A percentile compares a stretch with the other conserved stretches of the same genome.
phyloP scores from a whole-genome alignment of 345 rosid genomes.

The Eutrema heterophyllum region DNA sequence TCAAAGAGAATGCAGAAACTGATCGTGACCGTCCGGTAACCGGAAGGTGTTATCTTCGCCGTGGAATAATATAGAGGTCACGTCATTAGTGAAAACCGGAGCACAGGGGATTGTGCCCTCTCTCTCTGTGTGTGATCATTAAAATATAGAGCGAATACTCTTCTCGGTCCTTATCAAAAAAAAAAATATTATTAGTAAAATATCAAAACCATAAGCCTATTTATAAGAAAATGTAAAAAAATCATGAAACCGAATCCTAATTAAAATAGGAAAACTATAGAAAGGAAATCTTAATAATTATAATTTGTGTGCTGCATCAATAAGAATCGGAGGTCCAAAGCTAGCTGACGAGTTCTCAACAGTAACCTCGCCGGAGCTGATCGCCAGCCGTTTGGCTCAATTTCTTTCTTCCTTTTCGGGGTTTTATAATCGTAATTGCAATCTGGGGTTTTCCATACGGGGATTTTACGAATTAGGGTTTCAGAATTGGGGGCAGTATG shows the following conservation, averaged over 20 bases:
- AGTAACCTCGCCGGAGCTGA: background rate
- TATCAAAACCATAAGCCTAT: too few species aligned
- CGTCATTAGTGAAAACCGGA: background rate
- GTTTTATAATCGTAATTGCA: background rate
- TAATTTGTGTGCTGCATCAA: too few species aligned
- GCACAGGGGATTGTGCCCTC: background rate
- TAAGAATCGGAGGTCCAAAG: background rate
- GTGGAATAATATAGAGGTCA: background rate
- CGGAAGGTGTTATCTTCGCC: background rate
- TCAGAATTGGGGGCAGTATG: background rate
- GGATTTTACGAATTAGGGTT: slow-evolving; percentile 18
- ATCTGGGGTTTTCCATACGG: slow-evolving; percentile 7
- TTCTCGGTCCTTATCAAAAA: too few species aligned
- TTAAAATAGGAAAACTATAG: too few species aligned
- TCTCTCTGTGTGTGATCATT: too few species aligned
- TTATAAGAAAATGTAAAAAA: too few species aligned
- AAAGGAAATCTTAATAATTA: too few species aligned
- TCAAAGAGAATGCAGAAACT: background rate
- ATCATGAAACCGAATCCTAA: too few species aligned
- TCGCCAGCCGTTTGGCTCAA: background rate
- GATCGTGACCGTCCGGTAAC: slow-evolving; percentile 10
- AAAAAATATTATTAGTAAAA: too few species aligned
- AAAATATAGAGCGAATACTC: too few species aligned
- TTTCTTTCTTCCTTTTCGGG: background rate
- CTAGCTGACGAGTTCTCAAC: slow-evolving; percentile 9